Conservation (phyloP, 2,329 filamentous ascomycete genomes). For the Emmonsia crescens region DNA sequence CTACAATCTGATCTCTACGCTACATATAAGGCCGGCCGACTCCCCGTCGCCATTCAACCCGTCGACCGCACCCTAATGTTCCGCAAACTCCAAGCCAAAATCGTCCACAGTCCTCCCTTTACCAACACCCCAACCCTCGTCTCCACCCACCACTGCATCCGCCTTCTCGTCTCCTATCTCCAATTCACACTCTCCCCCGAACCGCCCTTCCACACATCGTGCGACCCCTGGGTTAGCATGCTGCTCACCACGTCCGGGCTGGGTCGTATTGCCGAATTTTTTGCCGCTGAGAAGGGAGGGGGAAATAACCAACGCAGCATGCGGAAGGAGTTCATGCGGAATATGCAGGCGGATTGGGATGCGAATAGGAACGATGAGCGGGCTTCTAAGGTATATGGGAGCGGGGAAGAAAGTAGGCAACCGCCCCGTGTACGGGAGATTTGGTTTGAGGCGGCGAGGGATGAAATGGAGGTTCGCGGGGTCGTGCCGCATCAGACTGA, state of each 20-base stretch:
- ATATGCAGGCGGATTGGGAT: slow-evolving; percentile 31
- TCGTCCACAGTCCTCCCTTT: slow-evolving; percentile 31
- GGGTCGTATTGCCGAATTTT: slow-evolving; percentile 30
- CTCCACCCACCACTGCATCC: slow-evolving; percentile 33
- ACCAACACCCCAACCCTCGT: slow-evolving; percentile 29
- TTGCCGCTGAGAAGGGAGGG: slow-evolving; percentile 35
- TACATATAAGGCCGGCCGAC: slow-evolving; percentile 28
- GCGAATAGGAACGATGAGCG: slow-evolving; percentile 28
- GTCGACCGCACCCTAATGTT: slow-evolving; percentile 27
- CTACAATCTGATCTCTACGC: slow-evolving; percentile 27
- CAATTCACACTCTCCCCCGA: slow-evolving; percentile 28
- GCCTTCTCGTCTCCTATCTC: slow-evolving; percentile 30
- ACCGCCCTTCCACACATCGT: slow-evolving; percentile 16
- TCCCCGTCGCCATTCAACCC: slow-evolving; percentile 28
- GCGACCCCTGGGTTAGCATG: slow-evolving; percentile 32
- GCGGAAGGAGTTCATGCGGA: slow-evolving; percentile 34
- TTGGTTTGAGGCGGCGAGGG: slow-evolving; percentile 29
- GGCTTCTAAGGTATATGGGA: slow-evolving; percentile 28
- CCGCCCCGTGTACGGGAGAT: slow-evolving; percentile 23
- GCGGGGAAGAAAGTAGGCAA: slow-evolving; percentile 20
- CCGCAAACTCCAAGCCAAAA: slow-evolving; percentile 26
- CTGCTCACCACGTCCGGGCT: slow-evolving; percentile 32
- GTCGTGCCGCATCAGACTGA: slow-evolving; percentile 26
- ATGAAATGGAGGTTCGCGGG: slow-evolving; percentile 21
- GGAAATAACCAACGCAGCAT: slow-evolving; percentile 30